Evolutionary conservation across 257 asterid genomes (phyloP).

Genomic region (Vinca minor): DNA sequence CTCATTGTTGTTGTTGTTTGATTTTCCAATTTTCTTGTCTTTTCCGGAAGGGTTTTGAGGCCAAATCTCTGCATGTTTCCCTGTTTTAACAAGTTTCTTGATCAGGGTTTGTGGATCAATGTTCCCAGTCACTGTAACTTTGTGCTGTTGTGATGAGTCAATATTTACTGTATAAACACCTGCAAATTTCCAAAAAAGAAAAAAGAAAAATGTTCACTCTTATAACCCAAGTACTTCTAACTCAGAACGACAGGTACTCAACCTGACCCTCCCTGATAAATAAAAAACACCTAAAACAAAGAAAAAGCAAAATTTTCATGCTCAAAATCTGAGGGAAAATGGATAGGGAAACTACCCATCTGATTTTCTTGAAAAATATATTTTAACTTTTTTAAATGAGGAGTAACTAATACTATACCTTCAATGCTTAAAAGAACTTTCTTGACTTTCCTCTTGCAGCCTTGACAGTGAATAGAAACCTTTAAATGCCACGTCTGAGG

Average conservation of each 20-base stretch:
- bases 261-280: too few relatives aligned
- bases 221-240: too few relatives aligned
- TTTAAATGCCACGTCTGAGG: slow-evolving; percentile 66
- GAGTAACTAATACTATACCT: too few relatives aligned
- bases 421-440: slow-evolving; percentile 64
- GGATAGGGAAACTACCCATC: too few relatives aligned
- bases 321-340: not conserved
- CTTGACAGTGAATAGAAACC: slow-evolving; percentile 89
- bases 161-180: slow-evolving; percentile 65
- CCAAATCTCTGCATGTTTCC: slow-evolving; percentile 76
- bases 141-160: slow-evolving; percentile 53
- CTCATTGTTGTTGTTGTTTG: slow-evolving; percentile 4
- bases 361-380: not conserved
- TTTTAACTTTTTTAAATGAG: too few relatives aligned
- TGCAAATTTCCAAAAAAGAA: slow-evolving; percentile 10
- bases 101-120: slow-evolving; percentile 50
- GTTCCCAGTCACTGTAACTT: slow-evolving; percentile 72
- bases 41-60: slow-evolving; percentile 43
- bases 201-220: too few relatives aligned
- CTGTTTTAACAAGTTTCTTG: slow-evolving; percentile 51
- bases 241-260: too few relatives aligned
- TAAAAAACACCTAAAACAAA: not conserved
- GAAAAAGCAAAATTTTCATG: not conserved
- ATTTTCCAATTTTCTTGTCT: slow-evolving; percentile 31
- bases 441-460: slow-evolving; percentile 75